phyloP scores from a whole-genome alignment of 176 grass and related monocot genomes.

The Zea luxurians region DNA sequence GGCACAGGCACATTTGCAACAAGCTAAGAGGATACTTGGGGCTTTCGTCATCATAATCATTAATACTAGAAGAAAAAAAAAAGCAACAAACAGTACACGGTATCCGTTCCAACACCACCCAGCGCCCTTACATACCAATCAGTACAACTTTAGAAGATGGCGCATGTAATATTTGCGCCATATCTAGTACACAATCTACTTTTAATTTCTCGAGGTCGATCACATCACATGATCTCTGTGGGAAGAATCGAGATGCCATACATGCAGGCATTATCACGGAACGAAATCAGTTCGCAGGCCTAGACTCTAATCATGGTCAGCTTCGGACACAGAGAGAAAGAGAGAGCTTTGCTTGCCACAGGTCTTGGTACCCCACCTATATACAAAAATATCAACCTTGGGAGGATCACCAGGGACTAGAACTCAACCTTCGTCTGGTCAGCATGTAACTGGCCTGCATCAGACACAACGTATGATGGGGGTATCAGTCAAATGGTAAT shows the following conservation, averaged over 20 bases:
- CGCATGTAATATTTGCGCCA: constrained; percentile 61
- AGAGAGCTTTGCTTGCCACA: constrained; percentile 38
- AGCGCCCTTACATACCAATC: constrained; percentile 20
- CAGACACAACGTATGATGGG: neutral
- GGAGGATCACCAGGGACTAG: constrained; percentile 27
- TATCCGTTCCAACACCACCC: constrained; percentile 28
- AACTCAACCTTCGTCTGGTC: constrained; percentile 39
- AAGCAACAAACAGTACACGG: constrained; percentile 26
- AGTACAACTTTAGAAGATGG: constrained; percentile 34
- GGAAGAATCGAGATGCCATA: constrained; percentile 40
- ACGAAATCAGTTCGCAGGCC: constrained; percentile 41
- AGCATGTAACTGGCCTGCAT: constrained; percentile 41
- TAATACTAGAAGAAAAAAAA: neutral
- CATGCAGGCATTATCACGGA: constrained; percentile 37
- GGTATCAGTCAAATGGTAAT: neutral
- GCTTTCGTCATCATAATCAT: constrained; percentile 19
- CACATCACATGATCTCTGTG: constrained; percentile 25
- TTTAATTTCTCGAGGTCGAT: constrained; percentile 16
- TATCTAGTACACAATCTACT: constrained; percentile 47
- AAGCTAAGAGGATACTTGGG: constrained; percentile 7
- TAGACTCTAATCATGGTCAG: constrained; percentile 44
- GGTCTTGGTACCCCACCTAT: constrained; percentile 39
- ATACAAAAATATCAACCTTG: constrained; percentile 50
- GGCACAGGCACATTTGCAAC: neutral
- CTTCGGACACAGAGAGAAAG: neutral